Percentiles rank a stretch among this genome's conserved stretches.
Conservation (phyloP, 345 rosid genomes). For the Gossypium sturtianum region DNA sequence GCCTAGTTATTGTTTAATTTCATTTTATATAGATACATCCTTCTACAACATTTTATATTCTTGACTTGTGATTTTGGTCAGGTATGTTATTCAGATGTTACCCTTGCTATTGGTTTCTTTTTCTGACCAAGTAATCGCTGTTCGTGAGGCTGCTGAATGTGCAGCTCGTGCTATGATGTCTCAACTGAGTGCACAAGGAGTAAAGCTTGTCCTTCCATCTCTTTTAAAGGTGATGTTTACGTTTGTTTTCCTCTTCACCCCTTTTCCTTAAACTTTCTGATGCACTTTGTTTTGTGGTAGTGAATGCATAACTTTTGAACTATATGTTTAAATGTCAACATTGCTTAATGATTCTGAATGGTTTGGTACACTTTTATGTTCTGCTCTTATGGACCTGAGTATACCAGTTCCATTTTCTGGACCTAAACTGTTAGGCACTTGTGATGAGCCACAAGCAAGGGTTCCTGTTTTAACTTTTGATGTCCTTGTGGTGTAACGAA, state of each 20-base stretch:
- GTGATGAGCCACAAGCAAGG: neutral
- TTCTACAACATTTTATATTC: neutral
- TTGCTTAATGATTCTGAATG: neutral
- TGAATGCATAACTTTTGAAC: neutral
- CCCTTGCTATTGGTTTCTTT: slow-evolving; percentile 87
- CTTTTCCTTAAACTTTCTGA: neutral
- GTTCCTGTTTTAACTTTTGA: neutral
- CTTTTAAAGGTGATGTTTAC: slow-evolving; percentile 58
- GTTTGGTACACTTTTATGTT: neutral
- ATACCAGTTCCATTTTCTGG: neutral
- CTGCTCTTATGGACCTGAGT: neutral
- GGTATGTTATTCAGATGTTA: slow-evolving; percentile 93
- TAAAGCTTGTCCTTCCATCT: slow-evolving; percentile 95
- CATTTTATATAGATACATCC: neutral
- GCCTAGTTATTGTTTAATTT: neutral
- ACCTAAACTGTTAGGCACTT: neutral
- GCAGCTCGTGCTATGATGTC: slow-evolving; percentile 99
- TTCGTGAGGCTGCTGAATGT: slow-evolving; percentile 98
- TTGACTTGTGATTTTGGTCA: slow-evolving; percentile 24
- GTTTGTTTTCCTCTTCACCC: neutral
- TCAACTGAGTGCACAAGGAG: slow-evolving; percentile 85
- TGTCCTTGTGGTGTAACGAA: neutral
- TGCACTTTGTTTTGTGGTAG: neutral
- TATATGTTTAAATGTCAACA: neutral
- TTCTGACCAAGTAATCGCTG: slow-evolving; percentile 97